These are phyloP conservation scores for Trichosporon faecale DNA, from an alignment of 1,284 basidiomycete genomes.

Conservation along the genomic window DNA sequence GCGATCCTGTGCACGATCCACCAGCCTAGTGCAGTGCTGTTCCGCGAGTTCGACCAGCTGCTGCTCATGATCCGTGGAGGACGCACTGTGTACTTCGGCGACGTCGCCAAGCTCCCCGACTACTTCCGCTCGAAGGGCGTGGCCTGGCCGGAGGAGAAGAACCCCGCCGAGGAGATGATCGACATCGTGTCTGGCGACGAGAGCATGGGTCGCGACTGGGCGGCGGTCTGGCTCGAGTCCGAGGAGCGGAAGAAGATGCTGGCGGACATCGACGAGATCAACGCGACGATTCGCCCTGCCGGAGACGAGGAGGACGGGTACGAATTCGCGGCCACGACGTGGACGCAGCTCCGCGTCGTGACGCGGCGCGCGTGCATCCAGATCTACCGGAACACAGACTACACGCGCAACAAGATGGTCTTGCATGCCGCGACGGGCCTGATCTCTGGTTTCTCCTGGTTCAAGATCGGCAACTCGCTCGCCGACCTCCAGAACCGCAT, in stretches of 20 bases:
- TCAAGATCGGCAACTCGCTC: slow-evolving; percentile 38
- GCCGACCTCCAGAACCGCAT: slow-evolving; percentile 24
- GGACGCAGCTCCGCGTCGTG: slow-evolving; percentile 40
- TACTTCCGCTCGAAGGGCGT: slow-evolving; percentile 55
- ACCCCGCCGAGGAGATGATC: slow-evolving; percentile 56
- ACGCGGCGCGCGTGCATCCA: slow-evolving; percentile 39
- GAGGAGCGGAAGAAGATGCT: slow-evolving; percentile 49
- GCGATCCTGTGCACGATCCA: slow-evolving; percentile 57
- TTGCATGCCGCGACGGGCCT: slow-evolving; percentile 41
- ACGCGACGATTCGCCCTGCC: slow-evolving; percentile 8
- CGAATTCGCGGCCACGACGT: slow-evolving; percentile 41
- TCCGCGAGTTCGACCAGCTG: slow-evolving; percentile 69
- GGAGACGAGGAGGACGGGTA: slow-evolving; percentile 32
- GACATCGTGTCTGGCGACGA: slow-evolving; percentile 46
- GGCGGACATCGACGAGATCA: slow-evolving; percentile 52
- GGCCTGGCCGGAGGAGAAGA: slow-evolving; percentile 51
- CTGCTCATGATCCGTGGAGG: slow-evolving; percentile 54
- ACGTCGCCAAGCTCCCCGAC: slow-evolving; percentile 54
- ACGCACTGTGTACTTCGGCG: slow-evolving; percentile 59
- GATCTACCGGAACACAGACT: slow-evolving; percentile 46
- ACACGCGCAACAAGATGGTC: slow-evolving; percentile 47
- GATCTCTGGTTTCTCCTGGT: slow-evolving; percentile 49
- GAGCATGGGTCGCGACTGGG: slow-evolving; percentile 62
- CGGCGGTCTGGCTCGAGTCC: slow-evolving; percentile 63
- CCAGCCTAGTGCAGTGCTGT: slow-evolving; percentile 64